phyloP scores from a whole-genome alignment of 1,139 yeast genomes.

The Sugiyamaella grinbergsii region DNA sequence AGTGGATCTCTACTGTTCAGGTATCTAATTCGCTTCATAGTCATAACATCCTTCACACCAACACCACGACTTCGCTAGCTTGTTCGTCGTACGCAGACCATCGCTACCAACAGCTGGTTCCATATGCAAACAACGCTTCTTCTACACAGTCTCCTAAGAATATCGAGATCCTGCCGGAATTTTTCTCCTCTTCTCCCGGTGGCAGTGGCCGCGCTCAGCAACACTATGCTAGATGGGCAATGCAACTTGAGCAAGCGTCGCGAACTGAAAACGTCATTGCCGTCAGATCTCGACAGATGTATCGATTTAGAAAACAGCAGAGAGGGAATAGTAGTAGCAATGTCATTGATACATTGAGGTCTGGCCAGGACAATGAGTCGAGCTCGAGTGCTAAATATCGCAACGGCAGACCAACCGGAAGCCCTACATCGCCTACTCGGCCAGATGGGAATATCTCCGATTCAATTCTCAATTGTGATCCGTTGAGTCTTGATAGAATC shows the following conservation, averaged over 20 bases:
- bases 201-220: constrained; percentile 31
- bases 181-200: constrained; percentile 16
- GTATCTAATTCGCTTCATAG: constrained; percentile 15
- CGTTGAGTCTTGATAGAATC: constrained; percentile 30
- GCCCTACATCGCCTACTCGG: constrained; percentile 13
- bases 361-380: not conserved
- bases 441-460: constrained; percentile 26
- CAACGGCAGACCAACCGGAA: not conserved
- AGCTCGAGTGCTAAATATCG: not conserved
- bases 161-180: constrained; percentile 17
- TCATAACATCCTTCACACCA: not conserved
- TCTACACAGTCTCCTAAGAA: not conserved
- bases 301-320: constrained; percentile 3
- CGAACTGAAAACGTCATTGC: constrained; percentile 31
- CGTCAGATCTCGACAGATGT: constrained; percentile 15
- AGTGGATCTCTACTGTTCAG: constrained; percentile 28
- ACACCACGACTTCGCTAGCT: not conserved
- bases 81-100: constrained; percentile 2
- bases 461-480: constrained; percentile 36
- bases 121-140: constrained; percentile 3
- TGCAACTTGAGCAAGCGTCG: constrained; percentile 34
- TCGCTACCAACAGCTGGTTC: constrained; percentile 15
- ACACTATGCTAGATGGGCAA: constrained; percentile 37
- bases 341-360: not conserved
- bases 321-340: not conserved